Evolutionary conservation across 495 filamentous ascomycete species (phyloP), one percentile per base, ranked within the genome.

Genomic region (Hypoxylon fragiforme): DNA sequence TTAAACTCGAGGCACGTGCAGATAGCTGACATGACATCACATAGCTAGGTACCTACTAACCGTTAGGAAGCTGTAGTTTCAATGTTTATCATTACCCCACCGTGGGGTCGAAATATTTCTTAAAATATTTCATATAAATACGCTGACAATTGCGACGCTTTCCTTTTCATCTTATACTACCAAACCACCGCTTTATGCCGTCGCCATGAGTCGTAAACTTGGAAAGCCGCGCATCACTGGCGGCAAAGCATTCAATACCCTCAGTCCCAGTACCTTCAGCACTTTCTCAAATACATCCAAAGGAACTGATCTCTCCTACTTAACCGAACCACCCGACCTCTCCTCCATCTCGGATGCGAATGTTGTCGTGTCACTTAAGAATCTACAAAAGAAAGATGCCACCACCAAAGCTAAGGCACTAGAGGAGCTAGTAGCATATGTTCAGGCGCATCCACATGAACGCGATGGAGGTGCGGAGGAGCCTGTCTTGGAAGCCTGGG

Each of bases 381-480:
- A 92, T 60, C 77, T 96, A 12, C 79, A 84, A 38, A 99, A 97
- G 73, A 95, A 91, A 70, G 92, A 96, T 73, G 86, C 86, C 50
- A 92, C 83, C 11, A 99, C 95, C 20, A 92, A 95, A 61, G 78
- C 86, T n/a, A 96, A 95, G 67, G 94, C 91, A 0, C 67, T 99
- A 41, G 92, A 97, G 46, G 92, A 96, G 34, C 67, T 99, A 24
- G 80, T 86, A 37, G 65, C 79, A 31, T 81, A 86, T 62, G 73
- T 90, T n/a, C 62, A 74, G 36, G 56, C 48, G 48, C 76, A 57
- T 67, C 71, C 44, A 48, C 77, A 76, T 44, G 72, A 71, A 12
- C 66, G 72, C 22, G 69, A 65, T 16, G 79, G 75, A 1, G 85
- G 81, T 6, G 68, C 86, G 11, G 89, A 95, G 64, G 89, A 95